These are phyloP conservation scores for Dictyophora rubrovolvata DNA, from an alignment of 768 basidiomycete species.

Conservation along the genomic window DNA sequence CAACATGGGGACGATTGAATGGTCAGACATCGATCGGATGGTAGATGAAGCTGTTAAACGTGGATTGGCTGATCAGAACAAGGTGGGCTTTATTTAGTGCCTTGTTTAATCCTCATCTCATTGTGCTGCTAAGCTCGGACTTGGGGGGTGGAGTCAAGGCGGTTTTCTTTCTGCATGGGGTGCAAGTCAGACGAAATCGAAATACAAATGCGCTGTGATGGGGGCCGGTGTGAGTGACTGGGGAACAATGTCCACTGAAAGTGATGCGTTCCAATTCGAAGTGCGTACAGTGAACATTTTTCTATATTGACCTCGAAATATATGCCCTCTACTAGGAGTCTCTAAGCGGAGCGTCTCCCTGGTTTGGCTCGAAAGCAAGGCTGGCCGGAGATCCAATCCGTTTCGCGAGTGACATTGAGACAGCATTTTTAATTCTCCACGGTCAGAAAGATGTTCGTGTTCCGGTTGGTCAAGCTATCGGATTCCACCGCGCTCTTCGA, in stretches of 20 bases:
- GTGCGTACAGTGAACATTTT: background rate
- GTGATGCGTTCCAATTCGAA: conserved; percentile 10
- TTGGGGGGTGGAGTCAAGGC: conserved; percentile 13
- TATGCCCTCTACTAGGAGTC: background rate
- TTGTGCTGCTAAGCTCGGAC: background rate
- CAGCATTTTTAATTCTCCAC: conserved; percentile 11
- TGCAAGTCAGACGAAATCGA: conserved; percentile 10
- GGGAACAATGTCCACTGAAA: conserved; percentile 6
- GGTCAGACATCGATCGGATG: conserved; percentile 12
- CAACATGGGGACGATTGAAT: conserved; percentile 11
- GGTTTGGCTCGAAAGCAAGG: background rate
- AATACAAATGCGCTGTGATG: conserved; percentile 10
- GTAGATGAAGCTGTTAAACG: conserved; percentile 9
- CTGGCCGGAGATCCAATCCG: conserved; percentile 5
- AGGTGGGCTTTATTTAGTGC: background rate
- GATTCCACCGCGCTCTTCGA: conserved; percentile 10
- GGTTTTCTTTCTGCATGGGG: conserved; percentile 13
- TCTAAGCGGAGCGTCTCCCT: conserved; percentile 7
- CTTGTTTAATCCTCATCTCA: no score
- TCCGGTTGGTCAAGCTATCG: conserved; percentile 9
- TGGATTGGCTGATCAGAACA: conserved; percentile 8
- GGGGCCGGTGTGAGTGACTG: conserved; percentile 12
- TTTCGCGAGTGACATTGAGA: conserved; percentile 10
- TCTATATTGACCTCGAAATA: background rate
- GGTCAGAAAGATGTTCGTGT: conserved; percentile 10